A percentile compares a stretch with the other conserved stretches of the same genome.
phyloP scores from a whole-genome alignment of 164 flowering plant genomes.

The Vitis rupestris region DNA sequence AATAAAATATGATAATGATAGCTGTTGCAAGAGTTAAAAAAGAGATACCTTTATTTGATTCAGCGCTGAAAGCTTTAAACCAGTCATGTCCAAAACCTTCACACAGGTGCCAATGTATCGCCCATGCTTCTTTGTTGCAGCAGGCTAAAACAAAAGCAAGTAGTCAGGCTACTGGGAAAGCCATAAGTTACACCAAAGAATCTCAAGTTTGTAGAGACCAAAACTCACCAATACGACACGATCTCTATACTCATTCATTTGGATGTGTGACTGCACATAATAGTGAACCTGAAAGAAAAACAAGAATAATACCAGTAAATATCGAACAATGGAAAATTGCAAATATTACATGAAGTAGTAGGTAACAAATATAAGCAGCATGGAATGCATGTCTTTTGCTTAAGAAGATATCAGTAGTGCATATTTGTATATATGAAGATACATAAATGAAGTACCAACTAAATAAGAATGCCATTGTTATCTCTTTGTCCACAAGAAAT shows the following conservation, averaged over 20 bases:
- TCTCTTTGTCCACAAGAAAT: too few relatives aligned
- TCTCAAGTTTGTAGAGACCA: not conserved
- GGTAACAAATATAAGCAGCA: not conserved
- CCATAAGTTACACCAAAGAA: not conserved
- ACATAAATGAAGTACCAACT: not conserved
- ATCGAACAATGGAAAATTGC: not conserved
- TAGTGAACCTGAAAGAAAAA: conserved; percentile 56
- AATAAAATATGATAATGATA: too few relatives aligned
- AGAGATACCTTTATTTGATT: conserved; percentile 77
- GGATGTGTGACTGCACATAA: conserved; percentile 97
- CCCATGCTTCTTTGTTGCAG: conserved; percentile 65
- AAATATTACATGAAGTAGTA: not conserved
- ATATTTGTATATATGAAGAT: not conserved
- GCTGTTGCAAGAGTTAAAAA: not conserved
- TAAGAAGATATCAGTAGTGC: not conserved
- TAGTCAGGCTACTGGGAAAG: conserved; percentile 6
- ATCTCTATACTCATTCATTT: conserved; percentile 95
- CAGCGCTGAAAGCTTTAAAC: conserved; percentile 83
- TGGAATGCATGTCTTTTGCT: not conserved
- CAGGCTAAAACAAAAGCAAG: conserved; percentile 52
- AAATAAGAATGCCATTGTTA: not conserved
- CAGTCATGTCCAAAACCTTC: conserved; percentile 96
- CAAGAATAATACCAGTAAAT: conserved; percentile 1
- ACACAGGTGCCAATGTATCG: conserved; percentile 71
- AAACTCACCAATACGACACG: conserved; percentile 79